Percentiles rank a stretch among this genome's conserved stretches.
Evolutionary conservation across 257 asterid genomes (phyloP).

Genomic region (Ballota nigra): DNA sequence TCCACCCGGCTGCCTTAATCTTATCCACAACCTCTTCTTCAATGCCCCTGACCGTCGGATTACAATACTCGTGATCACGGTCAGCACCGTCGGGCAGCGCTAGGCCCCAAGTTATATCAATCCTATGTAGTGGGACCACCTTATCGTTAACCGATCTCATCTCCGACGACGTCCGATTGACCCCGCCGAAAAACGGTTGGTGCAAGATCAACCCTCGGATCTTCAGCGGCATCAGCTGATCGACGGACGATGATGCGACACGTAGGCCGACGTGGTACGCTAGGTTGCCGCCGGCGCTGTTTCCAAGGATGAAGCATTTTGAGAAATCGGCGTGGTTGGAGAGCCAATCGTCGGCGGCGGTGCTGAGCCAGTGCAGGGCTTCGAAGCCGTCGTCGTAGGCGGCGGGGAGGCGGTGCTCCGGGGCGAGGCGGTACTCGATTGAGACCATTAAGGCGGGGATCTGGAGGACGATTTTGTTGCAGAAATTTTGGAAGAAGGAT

Average conservation of each 20-base stretch:
- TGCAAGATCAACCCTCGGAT: slow-evolving; percentile 55
- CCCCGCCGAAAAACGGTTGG: slow-evolving; percentile 51
- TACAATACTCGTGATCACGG: slow-evolving; percentile 45
- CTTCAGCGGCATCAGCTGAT: slow-evolving; percentile 30
- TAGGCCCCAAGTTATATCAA: slow-evolving; percentile 44
- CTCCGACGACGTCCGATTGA: slow-evolving; percentile 48
- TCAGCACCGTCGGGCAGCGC: slow-evolving; percentile 42
- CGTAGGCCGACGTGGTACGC: slow-evolving; percentile 39
- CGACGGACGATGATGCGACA: slow-evolving; percentile 3
- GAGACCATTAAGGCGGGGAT: slow-evolving; percentile 47
- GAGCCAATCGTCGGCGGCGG: slow-evolving; percentile 42
- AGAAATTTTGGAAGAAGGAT: slow-evolving; percentile 15
- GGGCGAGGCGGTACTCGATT: slow-evolving; percentile 53
- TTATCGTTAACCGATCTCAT: slow-evolving; percentile 15
- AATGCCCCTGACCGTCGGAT: slow-evolving; percentile 21
- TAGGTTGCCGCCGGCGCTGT: slow-evolving; percentile 56
- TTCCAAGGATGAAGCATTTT: slow-evolving; percentile 45
- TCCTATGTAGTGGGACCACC: slow-evolving; percentile 9
- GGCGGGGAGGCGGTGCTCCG: slow-evolving; percentile 61
- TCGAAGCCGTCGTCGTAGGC: slow-evolving; percentile 57
- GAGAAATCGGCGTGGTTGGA: slow-evolving; percentile 40
- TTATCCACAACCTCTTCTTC: slow-evolving; percentile 3
- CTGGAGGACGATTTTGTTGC: slow-evolving; percentile 3
- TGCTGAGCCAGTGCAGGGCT: slow-evolving; percentile 36
- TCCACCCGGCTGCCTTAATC: slow-evolving; percentile 27